phyloP scores from a whole-genome alignment of 2,329 filamentous ascomycete species.

The Diatrype stigma region DNA sequence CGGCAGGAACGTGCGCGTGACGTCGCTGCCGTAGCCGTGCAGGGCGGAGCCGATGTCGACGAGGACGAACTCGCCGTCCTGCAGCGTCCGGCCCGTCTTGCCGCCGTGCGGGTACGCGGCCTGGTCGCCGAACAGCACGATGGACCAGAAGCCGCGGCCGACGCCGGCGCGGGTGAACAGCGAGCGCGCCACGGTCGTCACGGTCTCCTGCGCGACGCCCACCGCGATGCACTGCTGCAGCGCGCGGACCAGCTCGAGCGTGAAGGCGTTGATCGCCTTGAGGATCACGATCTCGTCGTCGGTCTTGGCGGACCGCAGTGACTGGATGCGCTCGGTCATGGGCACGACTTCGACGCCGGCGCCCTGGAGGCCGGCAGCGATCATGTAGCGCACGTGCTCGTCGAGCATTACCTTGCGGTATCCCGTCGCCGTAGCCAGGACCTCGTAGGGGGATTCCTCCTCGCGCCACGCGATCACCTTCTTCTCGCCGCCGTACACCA shows the following conservation, averaged over 20 bases:
- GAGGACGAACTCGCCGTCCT: slow-evolving; percentile 23
- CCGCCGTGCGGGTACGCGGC: slow-evolving; percentile 27
- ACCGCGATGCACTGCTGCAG: slow-evolving; percentile 22
- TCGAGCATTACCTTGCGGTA: slow-evolving; percentile 24
- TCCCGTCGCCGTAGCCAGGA: slow-evolving; percentile 15
- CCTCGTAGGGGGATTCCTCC: slow-evolving; percentile 22
- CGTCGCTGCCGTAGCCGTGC: slow-evolving; percentile 26
- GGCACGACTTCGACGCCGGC: slow-evolving; percentile 23
- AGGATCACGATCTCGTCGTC: slow-evolving; percentile 23
- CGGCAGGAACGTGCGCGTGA: slow-evolving; percentile 25
- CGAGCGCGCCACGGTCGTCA: slow-evolving; percentile 12
- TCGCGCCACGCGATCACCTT: slow-evolving; percentile 24
- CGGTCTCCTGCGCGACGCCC: slow-evolving; percentile 22
- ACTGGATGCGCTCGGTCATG: slow-evolving; percentile 22
- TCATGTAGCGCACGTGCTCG: slow-evolving; percentile 26
- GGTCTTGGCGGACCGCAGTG: slow-evolving; percentile 24
- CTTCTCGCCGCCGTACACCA: slow-evolving; percentile 21
- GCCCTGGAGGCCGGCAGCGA: slow-evolving; percentile 21
- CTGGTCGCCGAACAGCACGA: slow-evolving; percentile 26
- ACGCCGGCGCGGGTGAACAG: slow-evolving; percentile 24
- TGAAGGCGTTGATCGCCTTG: slow-evolving; percentile 24
- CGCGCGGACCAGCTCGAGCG: slow-evolving; percentile 22
- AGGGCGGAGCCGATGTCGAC: slow-evolving; percentile 25
- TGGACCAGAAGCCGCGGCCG: slow-evolving; percentile 22
- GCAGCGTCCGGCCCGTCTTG: slow-evolving; percentile 20